Conservation (phyloP, 805 yeast genomes). For the Barnettozyma salicaria region DNA sequence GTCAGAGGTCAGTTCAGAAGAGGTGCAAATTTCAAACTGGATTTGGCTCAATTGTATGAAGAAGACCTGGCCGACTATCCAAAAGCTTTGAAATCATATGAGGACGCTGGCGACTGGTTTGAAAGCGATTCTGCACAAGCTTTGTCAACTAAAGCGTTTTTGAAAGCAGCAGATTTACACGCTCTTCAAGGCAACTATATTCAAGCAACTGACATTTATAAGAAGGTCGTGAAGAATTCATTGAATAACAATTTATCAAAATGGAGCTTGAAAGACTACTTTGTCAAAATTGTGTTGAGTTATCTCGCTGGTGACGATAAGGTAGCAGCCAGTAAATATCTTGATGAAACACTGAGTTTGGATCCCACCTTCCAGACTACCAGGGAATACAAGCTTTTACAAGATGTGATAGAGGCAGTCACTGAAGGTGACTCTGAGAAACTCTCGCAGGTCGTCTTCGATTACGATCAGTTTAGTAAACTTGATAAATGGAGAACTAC, state of each 20-base stretch:
- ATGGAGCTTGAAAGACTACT: slow-evolving; percentile 93
- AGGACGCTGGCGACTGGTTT: slow-evolving; percentile 95
- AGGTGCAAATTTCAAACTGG: slow-evolving; percentile 91
- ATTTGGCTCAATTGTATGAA: slow-evolving; percentile 83
- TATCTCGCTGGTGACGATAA: slow-evolving; percentile 78
- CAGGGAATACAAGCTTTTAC: slow-evolving; percentile 66
- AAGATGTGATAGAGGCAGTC: slow-evolving; percentile 65
- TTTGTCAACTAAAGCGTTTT: slow-evolving; percentile 75
- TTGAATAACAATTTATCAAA: slow-evolving; percentile 68
- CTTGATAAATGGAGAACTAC: slow-evolving; percentile 90
- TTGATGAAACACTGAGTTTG: slow-evolving; percentile 57
- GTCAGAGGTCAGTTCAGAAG: slow-evolving; percentile 91
- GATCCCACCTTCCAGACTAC: slow-evolving; percentile 73
- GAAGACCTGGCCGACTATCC: slow-evolving; percentile 58
- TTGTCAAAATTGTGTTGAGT: slow-evolving; percentile 76
- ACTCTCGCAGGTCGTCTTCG: slow-evolving; percentile 67
- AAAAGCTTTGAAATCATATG: slow-evolving; percentile 72
- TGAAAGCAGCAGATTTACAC: slow-evolving; percentile 84
- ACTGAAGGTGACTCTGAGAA: slow-evolving; percentile 74
- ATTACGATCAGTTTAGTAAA: slow-evolving; percentile 81
- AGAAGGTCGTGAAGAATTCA: slow-evolving; percentile 69
- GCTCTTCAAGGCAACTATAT: slow-evolving; percentile 71
- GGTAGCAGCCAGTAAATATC: slow-evolving; percentile 75
- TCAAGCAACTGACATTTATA: slow-evolving; percentile 72
- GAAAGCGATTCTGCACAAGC: slow-evolving; percentile 91